These are phyloP conservation scores for Pyrrhoderma noxium DNA, from an alignment of 1,284 basidiomycete species.

Conservation along the genomic window DNA sequence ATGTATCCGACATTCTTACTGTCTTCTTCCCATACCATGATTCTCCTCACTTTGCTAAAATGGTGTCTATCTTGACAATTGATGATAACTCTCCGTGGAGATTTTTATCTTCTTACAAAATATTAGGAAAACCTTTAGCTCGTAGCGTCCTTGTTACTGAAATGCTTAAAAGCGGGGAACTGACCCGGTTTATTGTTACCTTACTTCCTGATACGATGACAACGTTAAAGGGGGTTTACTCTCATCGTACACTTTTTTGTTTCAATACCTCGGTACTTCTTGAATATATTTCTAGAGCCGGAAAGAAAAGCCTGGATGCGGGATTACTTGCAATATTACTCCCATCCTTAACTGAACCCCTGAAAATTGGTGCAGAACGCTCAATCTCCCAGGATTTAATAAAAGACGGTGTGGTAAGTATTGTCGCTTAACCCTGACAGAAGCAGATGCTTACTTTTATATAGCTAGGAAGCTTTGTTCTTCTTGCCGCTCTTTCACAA, in stretches of 20 bases:
- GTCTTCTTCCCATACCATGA: constrained; percentile 94
- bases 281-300: constrained; percentile 59
- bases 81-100: constrained; percentile 44
- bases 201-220: constrained; percentile 56
- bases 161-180: constrained; percentile 65
- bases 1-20: constrained; percentile 71
- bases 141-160: constrained; percentile 63
- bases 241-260: constrained; percentile 70
- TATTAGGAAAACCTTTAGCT: constrained; percentile 64
- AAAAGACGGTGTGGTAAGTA: constrained; percentile 50
- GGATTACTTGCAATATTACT: constrained; percentile 54
- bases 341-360: constrained; percentile 51
- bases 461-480: constrained; percentile 67
- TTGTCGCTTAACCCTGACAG: not conserved
- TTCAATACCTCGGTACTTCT: constrained; percentile 83
- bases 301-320: constrained; percentile 49
- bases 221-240: constrained; percentile 21
- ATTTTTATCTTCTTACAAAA: constrained; percentile 72
- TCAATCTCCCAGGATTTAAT: constrained; percentile 21
- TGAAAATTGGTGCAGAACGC: constrained; percentile 32
- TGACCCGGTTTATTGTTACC: constrained; percentile 64
- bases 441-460: not conserved
- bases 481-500: constrained; percentile 60
- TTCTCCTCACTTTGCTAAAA: constrained; percentile 90
- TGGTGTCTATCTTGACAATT: constrained; percentile 82